Percentiles rank a stretch among this genome's conserved stretches.
These are phyloP conservation scores for Strigomonas oncopelti DNA, from an alignment of 208 protist genomes.

Conservation along the genomic window DNA sequence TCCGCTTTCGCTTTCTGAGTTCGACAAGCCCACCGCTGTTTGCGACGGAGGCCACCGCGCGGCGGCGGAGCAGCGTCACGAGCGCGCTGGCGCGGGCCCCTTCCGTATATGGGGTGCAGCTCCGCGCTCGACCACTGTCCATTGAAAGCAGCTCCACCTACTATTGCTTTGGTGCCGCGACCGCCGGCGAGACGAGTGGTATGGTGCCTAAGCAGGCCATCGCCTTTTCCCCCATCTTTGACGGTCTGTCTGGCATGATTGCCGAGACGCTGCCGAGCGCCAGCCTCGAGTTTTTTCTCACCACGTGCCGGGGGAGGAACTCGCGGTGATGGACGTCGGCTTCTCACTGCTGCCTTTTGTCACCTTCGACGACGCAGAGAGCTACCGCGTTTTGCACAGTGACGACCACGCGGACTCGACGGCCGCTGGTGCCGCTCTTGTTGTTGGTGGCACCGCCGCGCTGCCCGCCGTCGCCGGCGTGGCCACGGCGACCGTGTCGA, in stretches of 20 bases:
- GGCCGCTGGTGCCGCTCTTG: not conserved
- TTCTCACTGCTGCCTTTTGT: not conserved
- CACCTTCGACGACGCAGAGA: not conserved
- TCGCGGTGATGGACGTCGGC: not conserved
- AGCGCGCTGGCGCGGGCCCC: not conserved
- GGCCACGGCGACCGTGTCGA: not conserved
- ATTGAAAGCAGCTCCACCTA: not conserved
- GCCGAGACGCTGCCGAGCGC: not conserved
- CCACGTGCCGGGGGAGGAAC: not conserved
- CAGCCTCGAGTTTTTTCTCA: not conserved
- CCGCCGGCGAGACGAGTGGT: not conserved
- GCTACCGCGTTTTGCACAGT: not conserved
- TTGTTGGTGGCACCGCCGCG: too few species aligned
- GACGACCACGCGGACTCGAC: not conserved
- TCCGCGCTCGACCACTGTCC: conserved; percentile 3
- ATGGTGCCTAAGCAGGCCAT: not conserved
- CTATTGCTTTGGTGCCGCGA: not conserved
- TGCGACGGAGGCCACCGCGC: not conserved
- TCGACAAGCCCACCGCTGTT: not conserved
- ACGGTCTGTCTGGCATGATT: not conserved
- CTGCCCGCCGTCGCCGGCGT: not conserved
- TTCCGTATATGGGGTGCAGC: conserved; percentile 11
- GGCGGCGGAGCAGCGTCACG: not conserved
- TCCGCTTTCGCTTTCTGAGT: conserved; percentile 7
- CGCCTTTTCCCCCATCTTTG: not conserved